These are phyloP conservation scores for Boletus sensibilis DNA, from an alignment of 768 basidiomycete species.

Conservation along the genomic window DNA sequence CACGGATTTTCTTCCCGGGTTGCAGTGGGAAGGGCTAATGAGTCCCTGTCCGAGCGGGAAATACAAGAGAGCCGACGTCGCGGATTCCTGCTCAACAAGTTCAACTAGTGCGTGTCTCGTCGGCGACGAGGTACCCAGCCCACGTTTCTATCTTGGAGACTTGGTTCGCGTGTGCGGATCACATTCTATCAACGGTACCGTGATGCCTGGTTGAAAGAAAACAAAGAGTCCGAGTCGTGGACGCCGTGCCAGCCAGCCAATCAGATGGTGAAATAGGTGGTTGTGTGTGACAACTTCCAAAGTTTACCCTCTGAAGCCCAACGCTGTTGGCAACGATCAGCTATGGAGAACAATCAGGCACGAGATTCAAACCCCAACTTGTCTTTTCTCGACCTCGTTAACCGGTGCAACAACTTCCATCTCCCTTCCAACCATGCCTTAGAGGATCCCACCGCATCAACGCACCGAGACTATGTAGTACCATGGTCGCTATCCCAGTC, in stretches of 20 bases:
- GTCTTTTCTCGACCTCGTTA: slow-evolving; percentile 63
- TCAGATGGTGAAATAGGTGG: background rate
- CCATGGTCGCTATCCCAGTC: slow-evolving; percentile 55
- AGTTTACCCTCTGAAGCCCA: background rate
- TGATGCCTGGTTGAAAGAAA: no score
- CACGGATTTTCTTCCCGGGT: no score
- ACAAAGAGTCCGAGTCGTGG: background rate
- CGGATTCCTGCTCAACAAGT: no score
- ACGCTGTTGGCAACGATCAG: background rate
- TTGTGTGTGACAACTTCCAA: background rate
- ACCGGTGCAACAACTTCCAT: slow-evolving; percentile 70
- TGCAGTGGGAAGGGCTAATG: no score
- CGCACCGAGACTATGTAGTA: slow-evolving; percentile 45
- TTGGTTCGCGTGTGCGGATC: no score
- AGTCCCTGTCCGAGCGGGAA: no score
- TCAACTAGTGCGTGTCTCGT: no score
- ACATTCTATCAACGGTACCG: no score
- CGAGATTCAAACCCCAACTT: slow-evolving; percentile 1
- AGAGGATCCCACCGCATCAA: slow-evolving; percentile 23
- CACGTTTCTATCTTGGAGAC: no score
- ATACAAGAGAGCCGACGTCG: no score
- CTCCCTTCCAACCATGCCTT: slow-evolving; percentile 30
- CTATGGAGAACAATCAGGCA: slow-evolving; percentile 3
- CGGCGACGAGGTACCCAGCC: no score
- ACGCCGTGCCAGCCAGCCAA: background rate